phyloP scores from a whole-genome alignment of 805 yeast species.

The Pichia deserticola region DNA sequence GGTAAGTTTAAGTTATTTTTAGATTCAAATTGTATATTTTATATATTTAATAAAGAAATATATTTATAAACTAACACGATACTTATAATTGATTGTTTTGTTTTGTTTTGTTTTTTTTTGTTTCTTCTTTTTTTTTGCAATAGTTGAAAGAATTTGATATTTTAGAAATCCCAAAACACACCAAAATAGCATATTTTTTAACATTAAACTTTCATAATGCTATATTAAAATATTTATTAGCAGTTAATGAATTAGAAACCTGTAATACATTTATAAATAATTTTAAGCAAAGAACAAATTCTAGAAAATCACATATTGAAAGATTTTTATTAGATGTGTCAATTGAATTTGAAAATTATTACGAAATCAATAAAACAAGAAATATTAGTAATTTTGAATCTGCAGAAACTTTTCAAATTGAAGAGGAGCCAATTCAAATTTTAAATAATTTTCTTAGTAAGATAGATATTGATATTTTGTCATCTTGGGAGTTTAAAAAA shows the following conservation, averaged over 20 bases:
- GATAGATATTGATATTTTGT: slow-evolving; percentile 8
- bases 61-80: no score
- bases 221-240: slow-evolving; percentile 15
- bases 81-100: no score
- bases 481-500: slow-evolving; percentile 3
- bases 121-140: not conserved
- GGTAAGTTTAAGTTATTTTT: not conserved
- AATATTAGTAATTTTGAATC: not conserved
- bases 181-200: slow-evolving; percentile 3
- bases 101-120: not conserved
- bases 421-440: not conserved
- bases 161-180: slow-evolving; percentile 3
- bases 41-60: no score
- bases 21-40: no score
- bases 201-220: slow-evolving; percentile 15
- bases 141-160: slow-evolving; percentile 6
- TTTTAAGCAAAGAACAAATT: not conserved
- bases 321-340: slow-evolving; percentile 3
- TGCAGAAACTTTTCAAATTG: not conserved
- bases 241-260: slow-evolving; percentile 11
- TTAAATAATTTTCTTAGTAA: slow-evolving; percentile 1
- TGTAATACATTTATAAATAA: no score
- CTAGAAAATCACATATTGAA: not conserved
- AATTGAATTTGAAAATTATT: slow-evolving; percentile 1
- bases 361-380: not conserved